A percentile compares a stretch with the other conserved stretches of the same genome.
Evolutionary conservation across 2,329 filamentous ascomycete species (phyloP).

Genomic region (Drechslerella coelobrocha): DNA sequence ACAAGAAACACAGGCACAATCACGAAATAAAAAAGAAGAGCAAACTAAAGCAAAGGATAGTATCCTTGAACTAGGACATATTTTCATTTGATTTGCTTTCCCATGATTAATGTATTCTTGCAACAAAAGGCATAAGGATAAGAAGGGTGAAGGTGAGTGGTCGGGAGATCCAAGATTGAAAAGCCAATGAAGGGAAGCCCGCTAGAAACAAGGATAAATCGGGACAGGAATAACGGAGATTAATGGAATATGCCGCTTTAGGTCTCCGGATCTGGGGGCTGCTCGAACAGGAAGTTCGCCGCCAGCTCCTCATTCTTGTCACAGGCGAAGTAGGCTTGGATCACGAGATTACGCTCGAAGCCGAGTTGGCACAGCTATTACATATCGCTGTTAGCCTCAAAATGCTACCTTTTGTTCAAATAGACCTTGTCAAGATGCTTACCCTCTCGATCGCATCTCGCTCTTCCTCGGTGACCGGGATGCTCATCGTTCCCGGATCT

Average conservation of each 20-base stretch:
- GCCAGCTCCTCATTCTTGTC: conserved; percentile 99
- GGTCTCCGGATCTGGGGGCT: conserved; percentile 73
- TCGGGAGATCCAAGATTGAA: background rate
- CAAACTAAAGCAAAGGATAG: background rate
- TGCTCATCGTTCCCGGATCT: conserved; percentile 81
- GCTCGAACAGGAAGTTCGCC: conserved; percentile 97
- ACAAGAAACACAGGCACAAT: background rate
- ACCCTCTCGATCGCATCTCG: conserved; percentile 95
- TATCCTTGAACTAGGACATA: background rate
- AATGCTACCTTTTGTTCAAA: conserved; percentile 50
- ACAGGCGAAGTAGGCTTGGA: conserved; percentile 98
- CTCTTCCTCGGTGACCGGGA: conserved; percentile 93
- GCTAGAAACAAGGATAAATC: conserved; percentile 22
- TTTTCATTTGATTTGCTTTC: background rate
- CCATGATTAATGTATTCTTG: background rate
- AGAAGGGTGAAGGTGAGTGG: background rate
- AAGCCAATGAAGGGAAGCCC: conserved; percentile 41
- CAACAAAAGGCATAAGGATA: background rate
- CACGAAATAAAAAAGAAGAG: background rate
- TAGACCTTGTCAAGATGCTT: conserved; percentile 58
- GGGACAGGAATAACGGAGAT: background rate
- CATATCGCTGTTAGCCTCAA: conserved; percentile 20
- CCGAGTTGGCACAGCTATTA: conserved; percentile 84
- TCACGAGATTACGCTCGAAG: conserved; percentile 89
- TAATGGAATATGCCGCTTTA: conserved; percentile 59